These are phyloP conservation scores for Xylariales sp. DNA, from an alignment of 2,329 filamentous ascomycete genomes.

Conservation along the genomic window DNA sequence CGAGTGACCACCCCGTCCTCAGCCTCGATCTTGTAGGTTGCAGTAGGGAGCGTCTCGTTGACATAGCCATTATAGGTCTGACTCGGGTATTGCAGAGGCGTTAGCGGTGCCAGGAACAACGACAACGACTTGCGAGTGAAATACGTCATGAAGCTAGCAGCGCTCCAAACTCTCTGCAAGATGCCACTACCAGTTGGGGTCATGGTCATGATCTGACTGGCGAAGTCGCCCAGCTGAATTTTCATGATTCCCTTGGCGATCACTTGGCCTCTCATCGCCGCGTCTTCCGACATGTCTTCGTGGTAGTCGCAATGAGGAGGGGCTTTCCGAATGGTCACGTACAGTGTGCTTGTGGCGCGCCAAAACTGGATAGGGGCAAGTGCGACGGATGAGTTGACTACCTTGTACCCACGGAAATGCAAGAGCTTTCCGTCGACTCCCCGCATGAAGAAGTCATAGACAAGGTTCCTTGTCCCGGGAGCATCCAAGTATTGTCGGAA, in stretches of 20 bases:
- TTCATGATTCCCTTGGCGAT: slow-evolving; percentile 57
- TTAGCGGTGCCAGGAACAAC: slow-evolving; percentile 51
- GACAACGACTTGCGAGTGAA: slow-evolving; percentile 50
- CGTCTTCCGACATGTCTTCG: slow-evolving; percentile 28
- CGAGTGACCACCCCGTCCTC: slow-evolving; percentile 47
- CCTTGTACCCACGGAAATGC: slow-evolving; percentile 59
- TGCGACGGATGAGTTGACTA: slow-evolving; percentile 56
- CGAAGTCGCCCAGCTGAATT: slow-evolving; percentile 49
- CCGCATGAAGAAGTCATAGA: slow-evolving; percentile 58
- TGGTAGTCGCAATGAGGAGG: slow-evolving; percentile 20
- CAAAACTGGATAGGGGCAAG: slow-evolving; percentile 53
- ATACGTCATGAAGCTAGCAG: slow-evolving; percentile 48
- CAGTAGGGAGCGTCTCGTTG: slow-evolving; percentile 43
- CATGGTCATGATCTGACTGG: slow-evolving; percentile 51
- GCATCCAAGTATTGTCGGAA: slow-evolving; percentile 49
- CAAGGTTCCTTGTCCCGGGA: slow-evolving; percentile 54
- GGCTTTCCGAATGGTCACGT: slow-evolving; percentile 51
- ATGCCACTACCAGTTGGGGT: slow-evolving; percentile 43
- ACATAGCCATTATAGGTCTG: slow-evolving; percentile 44
- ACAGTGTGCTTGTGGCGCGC: slow-evolving; percentile 58
- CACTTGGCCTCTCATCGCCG: slow-evolving; percentile 36
- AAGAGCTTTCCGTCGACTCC: slow-evolving; percentile 47
- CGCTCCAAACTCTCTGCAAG: slow-evolving; percentile 38
- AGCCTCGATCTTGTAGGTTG: slow-evolving; percentile 43
- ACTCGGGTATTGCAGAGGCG: slow-evolving; percentile 50